Conservation (phyloP, 352 stramenopile species). For the Globisporangium mamillatum region DNA sequence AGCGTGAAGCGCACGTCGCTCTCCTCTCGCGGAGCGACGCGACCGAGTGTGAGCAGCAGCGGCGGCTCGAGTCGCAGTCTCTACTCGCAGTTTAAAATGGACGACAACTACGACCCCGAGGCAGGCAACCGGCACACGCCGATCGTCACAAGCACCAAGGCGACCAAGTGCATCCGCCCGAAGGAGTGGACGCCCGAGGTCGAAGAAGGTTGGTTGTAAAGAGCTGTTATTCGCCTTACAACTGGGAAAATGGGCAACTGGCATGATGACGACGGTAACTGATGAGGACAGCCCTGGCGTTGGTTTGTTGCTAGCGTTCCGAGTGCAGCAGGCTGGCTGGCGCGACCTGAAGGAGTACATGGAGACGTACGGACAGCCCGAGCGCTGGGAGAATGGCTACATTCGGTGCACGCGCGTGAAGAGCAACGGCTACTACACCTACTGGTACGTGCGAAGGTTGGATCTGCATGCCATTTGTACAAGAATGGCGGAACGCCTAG, state of each 20-base stretch:
- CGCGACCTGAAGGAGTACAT: conserved; percentile 81
- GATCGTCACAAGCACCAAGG: conserved; percentile 51
- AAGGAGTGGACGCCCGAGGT: conserved; percentile 70
- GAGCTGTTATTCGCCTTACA: not conserved
- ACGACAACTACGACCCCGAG: conserved; percentile 36
- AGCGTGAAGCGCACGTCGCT: conserved; percentile 29
- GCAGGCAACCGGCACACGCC: conserved; percentile 26
- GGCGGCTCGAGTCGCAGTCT: conserved; percentile 16
- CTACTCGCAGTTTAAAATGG: conserved; percentile 52
- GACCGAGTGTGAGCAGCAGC: conserved; percentile 9
- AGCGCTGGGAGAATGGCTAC: conserved; percentile 72
- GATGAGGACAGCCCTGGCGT: not conserved
- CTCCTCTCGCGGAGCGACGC: conserved; percentile 35
- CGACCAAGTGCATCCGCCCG: conserved; percentile 55
- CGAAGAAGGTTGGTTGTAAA: conserved; percentile 43
- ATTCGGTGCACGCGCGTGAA: conserved; percentile 81
- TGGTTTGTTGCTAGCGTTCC: conserved; percentile 38
- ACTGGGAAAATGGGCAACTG: not conserved
- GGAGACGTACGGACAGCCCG: conserved; percentile 67
- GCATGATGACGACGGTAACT: too few relatives aligned
- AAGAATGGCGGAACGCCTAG: not conserved
- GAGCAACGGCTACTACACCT: conserved; percentile 82
- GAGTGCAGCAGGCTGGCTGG: conserved; percentile 72
- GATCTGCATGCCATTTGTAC: not conserved
- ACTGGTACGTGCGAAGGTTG: conserved; percentile 43